A percentile compares a stretch with the other conserved stretches of the same genome.
phyloP scores from a whole-genome alignment of 805 yeast genomes.

The Cyberlindnera lachancei region DNA sequence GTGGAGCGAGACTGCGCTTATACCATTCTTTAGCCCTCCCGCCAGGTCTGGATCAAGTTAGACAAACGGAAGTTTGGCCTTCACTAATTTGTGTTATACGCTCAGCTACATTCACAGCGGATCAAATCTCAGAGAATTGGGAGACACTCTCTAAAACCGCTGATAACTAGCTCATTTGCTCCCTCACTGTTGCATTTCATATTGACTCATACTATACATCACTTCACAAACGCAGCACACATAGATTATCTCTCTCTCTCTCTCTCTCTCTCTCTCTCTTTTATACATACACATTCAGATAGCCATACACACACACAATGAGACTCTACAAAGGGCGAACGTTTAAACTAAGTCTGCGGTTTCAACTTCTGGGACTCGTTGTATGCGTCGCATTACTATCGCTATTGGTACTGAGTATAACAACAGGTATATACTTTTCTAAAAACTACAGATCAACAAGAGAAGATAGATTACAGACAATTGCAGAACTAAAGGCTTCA shows the following conservation, averaged over 20 bases:
- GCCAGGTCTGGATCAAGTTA: too few relatives aligned
- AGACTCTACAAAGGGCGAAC: neutral
- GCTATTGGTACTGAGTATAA: conserved; percentile 63
- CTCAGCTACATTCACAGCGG: too few relatives aligned
- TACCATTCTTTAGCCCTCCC: too few relatives aligned
- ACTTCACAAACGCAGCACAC: neutral
- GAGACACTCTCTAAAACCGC: too few relatives aligned
- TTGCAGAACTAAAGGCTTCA: conserved; percentile 74
- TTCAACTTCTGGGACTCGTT: conserved; percentile 69
- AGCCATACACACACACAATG: neutral
- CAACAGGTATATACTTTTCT: conserved; percentile 70
- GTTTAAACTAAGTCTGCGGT: conserved; percentile 51
- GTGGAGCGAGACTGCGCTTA: too few relatives aligned
- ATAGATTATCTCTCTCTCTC: neutral
- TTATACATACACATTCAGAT: neutral
- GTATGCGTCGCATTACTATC: conserved; percentile 63
- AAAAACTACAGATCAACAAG: conserved; percentile 52
- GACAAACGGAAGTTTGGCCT: too few relatives aligned
- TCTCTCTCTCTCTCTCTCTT: neutral
- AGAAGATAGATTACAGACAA: conserved; percentile 65
- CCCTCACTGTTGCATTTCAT: too few relatives aligned
- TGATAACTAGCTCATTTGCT: too few relatives aligned
- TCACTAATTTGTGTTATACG: too few relatives aligned
- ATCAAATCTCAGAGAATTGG: too few relatives aligned
- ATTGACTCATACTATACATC: too few relatives aligned